Evolutionary conservation across 495 filamentous ascomycete species (phyloP).

Genomic region (Talaromyces stipitatus): DNA sequence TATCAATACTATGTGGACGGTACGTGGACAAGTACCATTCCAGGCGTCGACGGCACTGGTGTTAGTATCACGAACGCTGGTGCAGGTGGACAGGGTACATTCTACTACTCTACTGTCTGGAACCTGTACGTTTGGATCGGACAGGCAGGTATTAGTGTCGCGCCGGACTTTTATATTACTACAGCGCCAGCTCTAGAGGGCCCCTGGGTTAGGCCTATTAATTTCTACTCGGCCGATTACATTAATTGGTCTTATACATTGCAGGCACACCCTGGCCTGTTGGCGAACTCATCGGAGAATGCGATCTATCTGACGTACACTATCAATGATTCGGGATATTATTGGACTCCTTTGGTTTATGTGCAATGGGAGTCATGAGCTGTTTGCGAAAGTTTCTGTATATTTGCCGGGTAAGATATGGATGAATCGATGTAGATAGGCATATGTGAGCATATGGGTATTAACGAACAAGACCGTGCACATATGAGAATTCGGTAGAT

Average conservation of each 20-base stretch:
- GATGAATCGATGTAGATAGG: neutral
- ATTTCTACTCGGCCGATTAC: constrained; percentile 18
- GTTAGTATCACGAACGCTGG: constrained; percentile 16
- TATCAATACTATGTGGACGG: constrained; percentile 19
- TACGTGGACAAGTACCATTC: constrained; percentile 15
- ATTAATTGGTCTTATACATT: constrained; percentile 16
- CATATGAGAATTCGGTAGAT: no score
- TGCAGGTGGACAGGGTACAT: constrained; percentile 24
- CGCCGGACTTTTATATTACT: constrained; percentile 24
- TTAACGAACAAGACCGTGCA: no score
- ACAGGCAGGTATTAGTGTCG: constrained; percentile 11
- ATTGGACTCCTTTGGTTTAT: constrained; percentile 15
- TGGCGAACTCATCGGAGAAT: constrained; percentile 10
- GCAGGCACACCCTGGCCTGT: constrained; percentile 18
- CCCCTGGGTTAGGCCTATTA: constrained; percentile 17
- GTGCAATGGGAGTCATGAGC: constrained; percentile 10
- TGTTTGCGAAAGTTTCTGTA: neutral
- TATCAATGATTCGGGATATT: constrained; percentile 11
- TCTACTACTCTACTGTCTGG: constrained; percentile 19
- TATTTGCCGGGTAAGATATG: neutral
- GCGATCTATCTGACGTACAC: constrained; percentile 23
- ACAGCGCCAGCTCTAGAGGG: constrained; percentile 20
- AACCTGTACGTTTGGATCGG: constrained; percentile 26
- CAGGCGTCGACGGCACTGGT: constrained; percentile 9
- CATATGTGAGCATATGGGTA: no score